phyloP scores from a whole-genome alignment of 108 stramenopile genomes.

The Stephanodiscus minutulus region DNA sequence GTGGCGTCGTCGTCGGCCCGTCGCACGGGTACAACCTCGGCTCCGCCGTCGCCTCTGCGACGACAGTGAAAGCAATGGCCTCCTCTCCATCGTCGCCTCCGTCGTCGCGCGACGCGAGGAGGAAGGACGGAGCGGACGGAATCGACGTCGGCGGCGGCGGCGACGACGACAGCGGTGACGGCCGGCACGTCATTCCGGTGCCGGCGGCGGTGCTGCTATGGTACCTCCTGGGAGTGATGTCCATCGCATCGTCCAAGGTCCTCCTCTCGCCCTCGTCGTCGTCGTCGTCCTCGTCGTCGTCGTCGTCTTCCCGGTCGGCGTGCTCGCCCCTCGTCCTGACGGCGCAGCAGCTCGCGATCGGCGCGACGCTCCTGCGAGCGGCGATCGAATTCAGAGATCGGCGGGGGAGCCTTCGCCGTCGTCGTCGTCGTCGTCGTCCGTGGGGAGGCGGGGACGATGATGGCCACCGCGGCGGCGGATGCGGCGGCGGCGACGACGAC shows the following conservation, averaged over 20 bases:
- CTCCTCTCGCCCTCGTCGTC: conserved; percentile 35
- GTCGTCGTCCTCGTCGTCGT: conserved; percentile 20
- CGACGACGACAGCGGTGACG: not conserved
- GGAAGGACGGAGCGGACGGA: too few species aligned
- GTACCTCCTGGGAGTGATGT: conserved; percentile 80
- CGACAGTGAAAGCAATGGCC: too few species aligned
- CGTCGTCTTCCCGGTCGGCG: conserved; percentile 26
- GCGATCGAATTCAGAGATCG: conserved; percentile 8
- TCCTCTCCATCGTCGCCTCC: not conserved
- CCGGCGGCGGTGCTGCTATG: conserved; percentile 63
- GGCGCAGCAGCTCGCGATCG: conserved; percentile 56
- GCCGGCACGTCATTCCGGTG: conserved; percentile 10
- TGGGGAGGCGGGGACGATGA: too few species aligned
- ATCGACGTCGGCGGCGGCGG: too few species aligned
- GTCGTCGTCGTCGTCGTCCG: not conserved
- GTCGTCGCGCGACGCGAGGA: not conserved
- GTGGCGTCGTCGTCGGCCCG: too few species aligned
- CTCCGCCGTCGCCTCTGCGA: too few species aligned
- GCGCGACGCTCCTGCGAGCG: conserved; percentile 40
- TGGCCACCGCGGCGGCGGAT: too few species aligned
- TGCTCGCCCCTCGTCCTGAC: conserved; percentile 65
- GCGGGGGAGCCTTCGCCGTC: not conserved
- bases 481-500: too few species aligned
- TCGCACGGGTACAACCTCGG: too few species aligned
- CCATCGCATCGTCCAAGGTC: conserved; percentile 75